Base-by-base conservation (phyloP, 2,329 filamentous ascomycete genomes). In the Ploettnerulaceae sp. region DNA sequence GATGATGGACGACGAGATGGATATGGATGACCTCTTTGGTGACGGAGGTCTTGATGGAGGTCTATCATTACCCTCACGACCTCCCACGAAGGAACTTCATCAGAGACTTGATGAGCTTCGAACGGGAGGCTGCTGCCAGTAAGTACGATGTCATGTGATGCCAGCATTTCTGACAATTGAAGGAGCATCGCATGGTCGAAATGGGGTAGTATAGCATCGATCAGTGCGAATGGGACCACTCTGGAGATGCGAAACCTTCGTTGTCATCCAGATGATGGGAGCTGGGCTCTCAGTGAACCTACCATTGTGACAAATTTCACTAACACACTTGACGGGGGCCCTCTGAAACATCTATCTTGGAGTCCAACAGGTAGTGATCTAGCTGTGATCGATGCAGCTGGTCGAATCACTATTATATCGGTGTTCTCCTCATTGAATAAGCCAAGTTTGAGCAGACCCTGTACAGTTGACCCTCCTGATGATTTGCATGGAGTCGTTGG, bases 171-270 rank as follows among this genome's bases (percentile, higher is more conserved):
- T 37, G 21, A 39, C 28, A 24, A 28, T 36, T 15, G 36, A 54
- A 94, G 89, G 63, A 81, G 80, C 54, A 77, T 96, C 44, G 82
- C 86, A 22, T 97, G 91, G 90, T 95, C 91, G 8, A 89, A 83
- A 59, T 78, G 81, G 51, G 91, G 91, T 33, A 89, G 84, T 49
- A 87, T 97, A 56, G 90, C 90, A 21, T 84, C 83, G 44, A 84
- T 97, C 55, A 78, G 82, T 15, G 69, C 78, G 12, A 84, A 90
- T 66, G 85, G 86, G 21, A 75, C 76, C 37, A 75, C 73, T 11
- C 70, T 96, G 42, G 81, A 86, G 61, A 73, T 95, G 35, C 81
- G 83, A 49, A 83, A 87, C 61, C 73, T 95, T 40, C 76, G 79
- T 25, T 82, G 84, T 59, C 74, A 82, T 55, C 75, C 81, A 1